Evolutionary conservation across 2,329 filamentous ascomycete species (phyloP).

Genomic region (Diaporthe destruens): DNA sequence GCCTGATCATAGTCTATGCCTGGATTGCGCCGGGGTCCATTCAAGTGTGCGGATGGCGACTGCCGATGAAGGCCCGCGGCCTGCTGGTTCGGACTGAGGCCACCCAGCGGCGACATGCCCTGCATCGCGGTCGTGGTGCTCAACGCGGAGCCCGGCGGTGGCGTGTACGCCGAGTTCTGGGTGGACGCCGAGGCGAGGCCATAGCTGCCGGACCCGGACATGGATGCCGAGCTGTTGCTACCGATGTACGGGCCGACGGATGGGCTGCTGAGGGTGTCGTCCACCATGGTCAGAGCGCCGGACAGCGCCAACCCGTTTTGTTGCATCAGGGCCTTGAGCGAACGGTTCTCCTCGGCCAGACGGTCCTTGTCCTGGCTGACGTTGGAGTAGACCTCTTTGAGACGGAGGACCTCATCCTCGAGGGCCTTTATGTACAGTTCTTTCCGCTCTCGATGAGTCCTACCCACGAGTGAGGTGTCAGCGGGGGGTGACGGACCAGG

Average conservation of each 20-base stretch:
- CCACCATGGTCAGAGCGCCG: conserved; percentile 48
- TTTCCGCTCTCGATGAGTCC: conserved; percentile 96
- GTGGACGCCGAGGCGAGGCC: conserved; percentile 57
- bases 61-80: conserved; percentile 50
- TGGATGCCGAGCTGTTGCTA: conserved; percentile 49
- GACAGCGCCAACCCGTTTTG: conserved; percentile 63
- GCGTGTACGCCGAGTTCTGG: conserved; percentile 59
- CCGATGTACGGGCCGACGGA: conserved; percentile 53
- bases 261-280: conserved; percentile 61
- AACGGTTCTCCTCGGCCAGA: conserved; percentile 82
- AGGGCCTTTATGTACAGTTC: conserved; percentile 95
- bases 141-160: conserved; percentile 52
- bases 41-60: conserved; percentile 46
- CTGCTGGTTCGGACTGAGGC: conserved; percentile 43
- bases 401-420: conserved; percentile 88
- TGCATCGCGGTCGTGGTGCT: conserved; percentile 40
- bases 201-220: conserved; percentile 68
- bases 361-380: conserved; percentile 81
- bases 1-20: conserved; percentile 81
- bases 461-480: conserved; percentile 54
- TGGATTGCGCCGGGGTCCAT: conserved; percentile 50
- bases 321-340: conserved; percentile 71
- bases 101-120: conserved; percentile 35
- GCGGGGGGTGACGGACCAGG: neutral
- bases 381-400: conserved; percentile 86